These are phyloP conservation scores for Glomus cerebriforme DNA, from an alignment of 192 early-diverging fungal genomes.

Conservation along the genomic window DNA sequence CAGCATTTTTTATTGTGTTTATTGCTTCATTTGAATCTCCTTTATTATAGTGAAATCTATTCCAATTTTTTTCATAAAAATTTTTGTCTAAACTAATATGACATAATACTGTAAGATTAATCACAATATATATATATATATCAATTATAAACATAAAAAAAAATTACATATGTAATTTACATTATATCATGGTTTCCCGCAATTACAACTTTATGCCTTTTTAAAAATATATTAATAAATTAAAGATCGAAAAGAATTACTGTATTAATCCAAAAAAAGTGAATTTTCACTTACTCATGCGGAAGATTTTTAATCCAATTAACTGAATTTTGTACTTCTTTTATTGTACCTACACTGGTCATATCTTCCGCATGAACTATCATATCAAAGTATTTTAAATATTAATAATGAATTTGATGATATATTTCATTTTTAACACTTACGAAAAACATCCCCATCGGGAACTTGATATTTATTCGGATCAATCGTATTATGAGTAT, in stretches of 20 bases:
- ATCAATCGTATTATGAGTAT: conserved; percentile 37
- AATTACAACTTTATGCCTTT: conserved; percentile 35
- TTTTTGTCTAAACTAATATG: conserved; percentile 28
- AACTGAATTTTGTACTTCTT: conserved; percentile 32
- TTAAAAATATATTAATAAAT: too few species aligned
- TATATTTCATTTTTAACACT: background rate
- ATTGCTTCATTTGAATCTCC: conserved; percentile 29
- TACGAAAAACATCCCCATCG: conserved; percentile 36
- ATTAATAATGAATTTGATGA: background rate
- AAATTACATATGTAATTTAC: background rate
- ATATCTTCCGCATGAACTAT: conserved; percentile 39
- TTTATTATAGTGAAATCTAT: conserved; percentile 32
- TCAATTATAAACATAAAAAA: too few species aligned
- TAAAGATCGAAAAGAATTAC: too few species aligned
- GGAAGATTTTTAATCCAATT: conserved; percentile 36
- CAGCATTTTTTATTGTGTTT: conserved; percentile 27
- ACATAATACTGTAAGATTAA: too few species aligned
- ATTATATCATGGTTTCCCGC: conserved; percentile 36
- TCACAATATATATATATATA: too few species aligned
- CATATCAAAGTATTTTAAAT: background rate
- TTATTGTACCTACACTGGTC: conserved; percentile 34
- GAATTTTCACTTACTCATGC: conserved; percentile 15
- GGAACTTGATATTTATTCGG: conserved; percentile 33
- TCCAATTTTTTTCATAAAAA: conserved; percentile 38
- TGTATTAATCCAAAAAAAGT: background rate